Percentiles rank a stretch among this genome's conserved stretches.
Conservation (phyloP, 306 rosid genomes). For the Casuarina glauca region DNA sequence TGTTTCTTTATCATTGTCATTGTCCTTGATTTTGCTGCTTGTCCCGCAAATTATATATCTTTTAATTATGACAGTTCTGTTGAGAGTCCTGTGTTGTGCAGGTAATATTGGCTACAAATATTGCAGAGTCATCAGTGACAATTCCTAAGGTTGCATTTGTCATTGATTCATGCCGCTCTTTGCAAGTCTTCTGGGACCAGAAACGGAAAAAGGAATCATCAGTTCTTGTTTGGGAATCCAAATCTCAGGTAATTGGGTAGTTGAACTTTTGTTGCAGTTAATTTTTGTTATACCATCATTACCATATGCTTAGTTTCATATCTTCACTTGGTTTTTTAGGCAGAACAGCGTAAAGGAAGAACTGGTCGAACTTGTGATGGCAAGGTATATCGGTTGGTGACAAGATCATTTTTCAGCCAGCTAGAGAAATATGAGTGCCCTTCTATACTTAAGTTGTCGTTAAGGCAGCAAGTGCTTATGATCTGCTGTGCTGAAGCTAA, state of each 20-base stretch:
- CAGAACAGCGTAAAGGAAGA: conserved; percentile 87
- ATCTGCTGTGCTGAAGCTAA: conserved; percentile 75
- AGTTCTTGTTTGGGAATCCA: conserved; percentile 83
- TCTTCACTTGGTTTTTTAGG: conserved; percentile 46
- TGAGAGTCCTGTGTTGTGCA: conserved; percentile 31
- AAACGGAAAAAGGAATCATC: conserved; percentile 52
- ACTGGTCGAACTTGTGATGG: conserved; percentile 99
- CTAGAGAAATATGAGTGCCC: conserved; percentile 69
- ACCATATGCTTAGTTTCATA: conserved; percentile 23
- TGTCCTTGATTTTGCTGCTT: background rate
- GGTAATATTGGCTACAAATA: conserved; percentile 92
- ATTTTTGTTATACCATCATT: conserved; percentile 3
- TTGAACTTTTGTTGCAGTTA: conserved; percentile 22
- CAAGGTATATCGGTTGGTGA: conserved; percentile 71
- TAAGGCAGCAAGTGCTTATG: conserved; percentile 78
- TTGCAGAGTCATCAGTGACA: conserved; percentile 93
- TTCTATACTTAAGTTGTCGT: conserved; percentile 66
- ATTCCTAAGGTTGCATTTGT: conserved; percentile 91
- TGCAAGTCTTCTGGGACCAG: conserved; percentile 77
- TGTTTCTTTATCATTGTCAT: background rate
- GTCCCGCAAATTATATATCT: conserved; percentile 4
- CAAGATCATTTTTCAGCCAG: conserved; percentile 56
- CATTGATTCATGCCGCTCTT: conserved; percentile 85
- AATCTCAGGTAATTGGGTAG: conserved; percentile 69
- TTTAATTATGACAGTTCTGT: conserved; percentile 18